Conservation (phyloP, 495 filamentous ascomycete species). For the Trichoderma orchidacearum region DNA sequence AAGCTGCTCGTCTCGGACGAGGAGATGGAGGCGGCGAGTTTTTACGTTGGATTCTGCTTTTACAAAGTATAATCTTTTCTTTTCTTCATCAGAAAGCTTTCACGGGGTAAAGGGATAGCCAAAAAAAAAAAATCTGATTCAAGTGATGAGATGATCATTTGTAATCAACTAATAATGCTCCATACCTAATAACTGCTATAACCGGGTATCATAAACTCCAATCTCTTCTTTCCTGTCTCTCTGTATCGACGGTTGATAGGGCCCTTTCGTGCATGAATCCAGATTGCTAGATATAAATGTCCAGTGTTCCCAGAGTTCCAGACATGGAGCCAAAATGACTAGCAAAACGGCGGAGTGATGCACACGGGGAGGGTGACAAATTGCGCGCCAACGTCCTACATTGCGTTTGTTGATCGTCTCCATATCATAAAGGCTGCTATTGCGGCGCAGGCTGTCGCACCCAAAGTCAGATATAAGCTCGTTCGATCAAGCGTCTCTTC, state of each 20-base stretch:
- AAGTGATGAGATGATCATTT: no score
- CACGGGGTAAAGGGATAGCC: no score
- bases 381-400: neutral
- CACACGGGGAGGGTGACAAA: no score
- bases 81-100: neutral
- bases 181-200: neutral
- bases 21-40: constrained; percentile 82
- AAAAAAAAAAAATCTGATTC: no score
- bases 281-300: no score
- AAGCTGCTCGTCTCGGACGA: constrained; percentile 55
- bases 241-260: no score
- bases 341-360: neutral
- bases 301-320: neutral
- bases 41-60: constrained; percentile 89
- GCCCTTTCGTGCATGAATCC: no score
- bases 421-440: constrained; percentile 68
- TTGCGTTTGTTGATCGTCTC: constrained; percentile 32
- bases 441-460: constrained; percentile 65
- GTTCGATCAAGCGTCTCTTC: constrained; percentile 73
- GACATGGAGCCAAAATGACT: neutral
- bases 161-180: no score
- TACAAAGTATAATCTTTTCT: constrained; percentile 56
- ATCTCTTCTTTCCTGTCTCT: neutral
- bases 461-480: constrained; percentile 71
- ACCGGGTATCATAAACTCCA: neutral